phyloP scores from a whole-genome alignment of 768 basidiomycete species.

The Brasilioporus rufonigricans region DNA sequence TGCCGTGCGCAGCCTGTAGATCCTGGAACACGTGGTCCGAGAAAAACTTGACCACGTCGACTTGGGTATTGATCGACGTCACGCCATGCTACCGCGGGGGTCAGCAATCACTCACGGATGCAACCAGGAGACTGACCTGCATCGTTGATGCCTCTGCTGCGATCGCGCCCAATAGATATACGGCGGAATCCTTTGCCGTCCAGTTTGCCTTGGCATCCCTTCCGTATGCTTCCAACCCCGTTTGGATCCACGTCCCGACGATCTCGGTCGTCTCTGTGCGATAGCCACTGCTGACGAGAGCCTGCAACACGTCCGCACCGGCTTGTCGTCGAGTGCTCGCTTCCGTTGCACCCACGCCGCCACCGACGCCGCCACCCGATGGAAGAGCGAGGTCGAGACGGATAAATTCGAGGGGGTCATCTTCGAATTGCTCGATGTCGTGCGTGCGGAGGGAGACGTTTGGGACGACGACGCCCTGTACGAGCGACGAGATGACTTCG shows the following conservation, averaged over 20 bases:
- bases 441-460: slow-evolving; percentile 86
- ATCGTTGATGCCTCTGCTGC: slow-evolving; percentile 87
- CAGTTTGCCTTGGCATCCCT: slow-evolving; percentile 63
- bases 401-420: slow-evolving; percentile 94
- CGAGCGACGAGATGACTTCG: slow-evolving; percentile 79
- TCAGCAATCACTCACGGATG: neutral
- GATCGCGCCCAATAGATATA: slow-evolving; percentile 91
- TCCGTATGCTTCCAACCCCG: slow-evolving; percentile 68
- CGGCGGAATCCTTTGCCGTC: slow-evolving; percentile 92
- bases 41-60: slow-evolving; percentile 96
- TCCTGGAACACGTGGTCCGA: slow-evolving; percentile 88
- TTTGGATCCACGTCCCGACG: slow-evolving; percentile 79
- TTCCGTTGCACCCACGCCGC: slow-evolving; percentile 46
- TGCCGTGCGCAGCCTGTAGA: slow-evolving; percentile 63
- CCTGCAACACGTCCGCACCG: slow-evolving; percentile 93
- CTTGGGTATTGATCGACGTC: slow-evolving; percentile 86
- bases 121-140: slow-evolving; percentile 50
- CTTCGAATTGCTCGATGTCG: slow-evolving; percentile 95
- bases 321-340: slow-evolving; percentile 86
- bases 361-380: slow-evolving; percentile 40
- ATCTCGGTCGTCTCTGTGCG: slow-evolving; percentile 87
- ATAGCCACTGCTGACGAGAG: slow-evolving; percentile 76
- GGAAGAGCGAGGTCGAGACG: slow-evolving; percentile 76
- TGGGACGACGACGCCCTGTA: slow-evolving; percentile 91
- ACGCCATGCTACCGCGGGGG: slow-evolving; percentile 69